phyloP scores from a whole-genome alignment of 176 grass and related monocot species.

The Alloteropsis semialata region DNA sequence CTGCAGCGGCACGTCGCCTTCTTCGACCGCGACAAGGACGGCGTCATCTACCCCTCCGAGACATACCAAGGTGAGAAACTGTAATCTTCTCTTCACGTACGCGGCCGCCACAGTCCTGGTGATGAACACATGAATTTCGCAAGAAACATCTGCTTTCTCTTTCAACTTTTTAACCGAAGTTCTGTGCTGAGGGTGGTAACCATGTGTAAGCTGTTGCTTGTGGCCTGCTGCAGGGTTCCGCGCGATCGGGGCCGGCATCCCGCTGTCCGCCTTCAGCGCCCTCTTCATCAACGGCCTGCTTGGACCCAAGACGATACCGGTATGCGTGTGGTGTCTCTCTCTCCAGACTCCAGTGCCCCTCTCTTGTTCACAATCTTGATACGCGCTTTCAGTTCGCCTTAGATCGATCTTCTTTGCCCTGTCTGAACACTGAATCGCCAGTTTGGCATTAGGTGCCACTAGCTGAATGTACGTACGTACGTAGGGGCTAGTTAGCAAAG shows the following conservation, averaged over 20 bases:
- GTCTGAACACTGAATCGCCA: neutral
- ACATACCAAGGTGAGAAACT: constrained; percentile 68
- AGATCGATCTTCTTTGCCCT: too few relatives aligned
- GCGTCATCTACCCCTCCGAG: constrained; percentile 59
- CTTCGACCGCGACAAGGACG: constrained; percentile 76
- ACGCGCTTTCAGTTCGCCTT: neutral
- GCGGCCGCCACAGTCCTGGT: too few relatives aligned
- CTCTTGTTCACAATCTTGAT: neutral
- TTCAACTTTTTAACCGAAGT: too few relatives aligned
- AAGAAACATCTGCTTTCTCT: too few relatives aligned
- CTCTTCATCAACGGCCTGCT: constrained; percentile 58
- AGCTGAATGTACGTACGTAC: too few relatives aligned
- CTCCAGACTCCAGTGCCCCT: neutral
- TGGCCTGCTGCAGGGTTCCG: constrained; percentile 45
- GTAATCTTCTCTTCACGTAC: too few relatives aligned
- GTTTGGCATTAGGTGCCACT: neutral
- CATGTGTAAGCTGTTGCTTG: too few relatives aligned
- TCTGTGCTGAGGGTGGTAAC: neutral
- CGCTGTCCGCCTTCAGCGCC: constrained; percentile 35
- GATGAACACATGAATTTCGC: too few relatives aligned
- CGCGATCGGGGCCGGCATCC: constrained; percentile 51
- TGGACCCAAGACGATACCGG: constrained; percentile 53
- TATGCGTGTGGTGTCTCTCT: neutral
- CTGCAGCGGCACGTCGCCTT: constrained; percentile 74
- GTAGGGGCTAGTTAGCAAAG: neutral